Evolutionary conservation across 1,284 basidiomycete species (phyloP), one percentile per base, ranked within the genome.

Genomic region (Puccinia triticina): DNA sequence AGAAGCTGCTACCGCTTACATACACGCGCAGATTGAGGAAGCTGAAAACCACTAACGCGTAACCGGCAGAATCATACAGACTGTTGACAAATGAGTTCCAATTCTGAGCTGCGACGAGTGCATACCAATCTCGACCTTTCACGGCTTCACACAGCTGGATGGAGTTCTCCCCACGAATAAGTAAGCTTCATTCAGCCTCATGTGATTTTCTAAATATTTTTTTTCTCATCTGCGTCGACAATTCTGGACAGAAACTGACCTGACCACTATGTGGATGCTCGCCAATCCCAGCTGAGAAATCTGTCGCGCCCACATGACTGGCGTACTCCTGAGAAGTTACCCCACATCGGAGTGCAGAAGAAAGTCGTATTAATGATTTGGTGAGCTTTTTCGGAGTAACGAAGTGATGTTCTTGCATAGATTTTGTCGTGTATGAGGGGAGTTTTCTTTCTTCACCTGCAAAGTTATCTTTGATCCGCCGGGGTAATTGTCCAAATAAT

Each of bases 81-180:
- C 12, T 71, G 26, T 82, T 82, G 12, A 82, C 73, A 67, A 82
- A 82, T 21, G 81, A 66, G 26, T 82, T 82, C 81, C 81, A 82
- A n/a, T 82, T 82, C 50, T 82, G 64, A 14, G 29, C 81, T 10
- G 81, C 81, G 26, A 82, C 81, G 8, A 82, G 43, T 23, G 81
- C 81, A 53, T 82, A 82, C 81, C 81, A 82, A 59, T 82, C 81
- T 37, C 55, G 43, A 21, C 81, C 81, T 59, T 69, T 57, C 23
- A 77, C 74, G 2, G 81, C 48, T 50, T 77, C 81, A 34, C 81
- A 82, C 2, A 82, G 26, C 81, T 82, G 66, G n/a, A 59, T 16
- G 43, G n/a, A 23, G 40, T 43, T 50, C 23, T 32, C 37, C 12
- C 26, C 11, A 53, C n/a, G 21, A 50, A 75, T 16, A 21, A 40